These are phyloP conservation scores for Metschnikowia vanudenii DNA, from an alignment of 805 yeast genomes.

Conservation along the genomic window DNA sequence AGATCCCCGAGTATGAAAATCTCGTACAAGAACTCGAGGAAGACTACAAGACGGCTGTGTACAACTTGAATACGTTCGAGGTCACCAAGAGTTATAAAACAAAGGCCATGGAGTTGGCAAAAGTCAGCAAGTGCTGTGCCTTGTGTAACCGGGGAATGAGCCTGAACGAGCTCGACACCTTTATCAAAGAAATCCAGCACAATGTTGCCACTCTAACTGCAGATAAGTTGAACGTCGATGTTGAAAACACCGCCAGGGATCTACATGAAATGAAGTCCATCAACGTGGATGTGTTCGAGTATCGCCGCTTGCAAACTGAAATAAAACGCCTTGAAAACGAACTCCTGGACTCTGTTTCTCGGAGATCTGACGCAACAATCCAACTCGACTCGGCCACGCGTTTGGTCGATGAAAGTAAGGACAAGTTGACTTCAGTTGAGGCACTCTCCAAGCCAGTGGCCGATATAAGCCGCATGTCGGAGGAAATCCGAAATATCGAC, in stretches of 20 bases:
- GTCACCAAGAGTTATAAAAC: conserved; percentile 69
- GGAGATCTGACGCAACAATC: neutral
- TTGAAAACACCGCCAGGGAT: conserved; percentile 32
- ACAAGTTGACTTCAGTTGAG: conserved; percentile 14
- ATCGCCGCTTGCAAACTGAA: conserved; percentile 20
- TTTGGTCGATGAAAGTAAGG: conserved; percentile 1
- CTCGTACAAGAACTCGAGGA: conserved; percentile 56
- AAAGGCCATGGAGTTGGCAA: conserved; percentile 66
- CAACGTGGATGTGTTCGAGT: conserved; percentile 28
- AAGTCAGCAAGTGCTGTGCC: conserved; percentile 56
- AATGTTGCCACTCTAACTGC: conserved; percentile 30
- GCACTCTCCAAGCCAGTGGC: conserved; percentile 27
- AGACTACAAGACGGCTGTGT: conserved; percentile 58
- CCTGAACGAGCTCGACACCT: conserved; percentile 30
- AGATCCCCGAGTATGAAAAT: conserved; percentile 51
- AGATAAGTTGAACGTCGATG: conserved; percentile 29
- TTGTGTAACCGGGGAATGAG: conserved; percentile 71
- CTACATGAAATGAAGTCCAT: conserved; percentile 30
- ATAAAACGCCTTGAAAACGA: neutral
- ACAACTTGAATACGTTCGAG: conserved; percentile 63
- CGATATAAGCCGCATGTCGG: conserved; percentile 34
- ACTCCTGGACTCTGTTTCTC: neutral
- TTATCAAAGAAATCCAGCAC: conserved; percentile 28
- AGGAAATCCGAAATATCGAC: conserved; percentile 28
- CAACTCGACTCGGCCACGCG: neutral